phyloP scores from a whole-genome alignment of 129 eudicot species.

The Apium graveolens region DNA sequence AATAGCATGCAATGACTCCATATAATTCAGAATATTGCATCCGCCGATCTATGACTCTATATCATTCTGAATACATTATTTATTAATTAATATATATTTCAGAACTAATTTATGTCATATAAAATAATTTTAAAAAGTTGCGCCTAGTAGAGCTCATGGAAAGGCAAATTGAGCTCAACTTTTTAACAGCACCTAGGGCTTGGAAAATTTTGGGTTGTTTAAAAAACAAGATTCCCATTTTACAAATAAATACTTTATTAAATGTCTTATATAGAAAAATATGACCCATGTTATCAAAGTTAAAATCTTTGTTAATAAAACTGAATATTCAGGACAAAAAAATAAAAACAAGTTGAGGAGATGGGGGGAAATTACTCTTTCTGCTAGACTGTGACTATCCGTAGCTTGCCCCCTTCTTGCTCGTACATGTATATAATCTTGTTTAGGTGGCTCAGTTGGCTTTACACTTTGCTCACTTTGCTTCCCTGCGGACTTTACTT shows the following conservation, averaged over 20 bases:
- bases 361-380: slow-evolving; percentile 50
- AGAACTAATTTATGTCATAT: neutral
- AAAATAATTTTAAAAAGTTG: neutral
- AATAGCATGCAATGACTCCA: too few relatives aligned
- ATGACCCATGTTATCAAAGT: neutral
- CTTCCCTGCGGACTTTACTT: slow-evolving; percentile 51
- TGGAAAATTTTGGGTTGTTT: neutral
- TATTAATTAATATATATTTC: neutral
- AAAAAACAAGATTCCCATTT: neutral
- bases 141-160: neutral
- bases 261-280: neutral
- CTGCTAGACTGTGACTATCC: slow-evolving; percentile 97
- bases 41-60: neutral
- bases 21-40: neutral
- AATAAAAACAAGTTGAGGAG: neutral
- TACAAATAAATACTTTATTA: neutral
- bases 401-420: slow-evolving; percentile 99
- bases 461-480: slow-evolving; percentile 40
- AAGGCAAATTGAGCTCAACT: neutral
- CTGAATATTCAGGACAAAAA: neutral
- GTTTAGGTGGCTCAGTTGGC: slow-evolving; percentile 66
- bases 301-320: neutral
- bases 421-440: slow-evolving; percentile 92
- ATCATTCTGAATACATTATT: neutral
- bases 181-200: neutral